Percentiles rank a stretch among this genome's conserved stretches.
Evolutionary conservation across 2,329 filamentous ascomycete species (phyloP).

Genomic region (Ophiocordyceps camponoti-floridani): DNA sequence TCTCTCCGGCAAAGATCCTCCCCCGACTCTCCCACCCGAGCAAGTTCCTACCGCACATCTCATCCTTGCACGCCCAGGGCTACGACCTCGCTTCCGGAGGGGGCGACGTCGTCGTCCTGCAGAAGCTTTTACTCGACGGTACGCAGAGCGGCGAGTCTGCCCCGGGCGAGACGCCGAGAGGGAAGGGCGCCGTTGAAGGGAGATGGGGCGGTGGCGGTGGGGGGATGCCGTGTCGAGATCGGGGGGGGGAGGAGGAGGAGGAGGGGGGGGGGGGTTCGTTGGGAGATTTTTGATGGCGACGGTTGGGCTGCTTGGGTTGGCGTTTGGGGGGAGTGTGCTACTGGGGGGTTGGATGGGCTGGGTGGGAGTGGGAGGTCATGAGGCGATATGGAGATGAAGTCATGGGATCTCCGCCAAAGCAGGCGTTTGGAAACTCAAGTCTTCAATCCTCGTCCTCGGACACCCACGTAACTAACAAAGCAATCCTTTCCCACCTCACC

Average conservation of each 20-base stretch:
- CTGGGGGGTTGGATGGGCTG: conserved; percentile 24
- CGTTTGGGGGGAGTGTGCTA: conserved; percentile 41
- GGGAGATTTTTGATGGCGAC: conserved; percentile 35
- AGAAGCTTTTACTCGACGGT: conserved; percentile 30
- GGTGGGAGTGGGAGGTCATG: conserved; percentile 17
- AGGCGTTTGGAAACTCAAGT: too few species aligned
- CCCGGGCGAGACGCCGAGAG: conserved; percentile 42
- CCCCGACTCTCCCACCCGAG: conserved; percentile 41
- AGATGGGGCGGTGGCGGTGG: conserved; percentile 5
- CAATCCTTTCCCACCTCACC: too few species aligned
- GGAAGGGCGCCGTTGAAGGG: conserved; percentile 40
- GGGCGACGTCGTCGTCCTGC: conserved; percentile 47
- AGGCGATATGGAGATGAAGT: neutral
- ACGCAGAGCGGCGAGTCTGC: conserved; percentile 7
- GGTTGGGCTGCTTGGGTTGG: conserved; percentile 32
- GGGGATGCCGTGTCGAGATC: conserved; percentile 17
- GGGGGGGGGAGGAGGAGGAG: conserved; percentile 24
- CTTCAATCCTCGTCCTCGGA: too few species aligned
- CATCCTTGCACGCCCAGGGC: conserved; percentile 37
- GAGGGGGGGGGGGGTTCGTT: too few species aligned
- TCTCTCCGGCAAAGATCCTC: conserved; percentile 42
- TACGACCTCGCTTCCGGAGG: conserved; percentile 49
- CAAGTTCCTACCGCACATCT: conserved; percentile 48
- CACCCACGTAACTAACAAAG: too few species aligned
- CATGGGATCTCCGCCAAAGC: too few species aligned